Evolutionary conservation across 2,329 filamentous ascomycete species (phyloP).

Genomic region (Colletotrichum tamarilloi): DNA sequence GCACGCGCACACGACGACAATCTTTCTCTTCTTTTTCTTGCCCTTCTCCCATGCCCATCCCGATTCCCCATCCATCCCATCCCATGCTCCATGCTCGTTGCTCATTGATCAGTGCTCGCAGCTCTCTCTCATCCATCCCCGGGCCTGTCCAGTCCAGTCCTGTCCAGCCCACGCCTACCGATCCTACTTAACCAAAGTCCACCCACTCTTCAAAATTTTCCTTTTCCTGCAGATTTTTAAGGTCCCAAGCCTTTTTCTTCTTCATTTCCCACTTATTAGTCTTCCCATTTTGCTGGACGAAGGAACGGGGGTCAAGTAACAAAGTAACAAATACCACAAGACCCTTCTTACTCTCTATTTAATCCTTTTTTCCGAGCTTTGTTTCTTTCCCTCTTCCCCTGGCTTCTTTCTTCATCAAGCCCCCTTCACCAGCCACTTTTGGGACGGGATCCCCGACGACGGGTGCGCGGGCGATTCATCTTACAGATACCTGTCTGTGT

Average conservation of each 20-base stretch:
- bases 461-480: conserved; percentile 22
- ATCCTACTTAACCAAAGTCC: conserved; percentile 36
- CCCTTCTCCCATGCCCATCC: background rate
- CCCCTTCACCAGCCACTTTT: background rate
- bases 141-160: too few species aligned
- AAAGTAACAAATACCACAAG: background rate
- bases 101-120: background rate
- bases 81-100: too few species aligned
- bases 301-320: conserved; percentile 3
- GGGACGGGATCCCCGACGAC: conserved; percentile 30
- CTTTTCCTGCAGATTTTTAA: conserved; percentile 30
- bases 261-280: conserved; percentile 25
- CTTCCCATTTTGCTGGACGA: conserved; percentile 20
- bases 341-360: conserved; percentile 8
- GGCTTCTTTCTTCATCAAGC: background rate
- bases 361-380: conserved; percentile 15
- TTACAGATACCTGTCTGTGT: conserved; percentile 4
- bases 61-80: too few species aligned
- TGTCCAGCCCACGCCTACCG: background rate
- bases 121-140: conserved; percentile 1
- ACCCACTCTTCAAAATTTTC: conserved; percentile 25
- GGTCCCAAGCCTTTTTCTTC: conserved; percentile 17
- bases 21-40: conserved; percentile 6
- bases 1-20: conserved; percentile 33
- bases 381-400: background rate